phyloP scores from a whole-genome alignment of 805 yeast genomes.

The Brettanomyces sp. region DNA sequence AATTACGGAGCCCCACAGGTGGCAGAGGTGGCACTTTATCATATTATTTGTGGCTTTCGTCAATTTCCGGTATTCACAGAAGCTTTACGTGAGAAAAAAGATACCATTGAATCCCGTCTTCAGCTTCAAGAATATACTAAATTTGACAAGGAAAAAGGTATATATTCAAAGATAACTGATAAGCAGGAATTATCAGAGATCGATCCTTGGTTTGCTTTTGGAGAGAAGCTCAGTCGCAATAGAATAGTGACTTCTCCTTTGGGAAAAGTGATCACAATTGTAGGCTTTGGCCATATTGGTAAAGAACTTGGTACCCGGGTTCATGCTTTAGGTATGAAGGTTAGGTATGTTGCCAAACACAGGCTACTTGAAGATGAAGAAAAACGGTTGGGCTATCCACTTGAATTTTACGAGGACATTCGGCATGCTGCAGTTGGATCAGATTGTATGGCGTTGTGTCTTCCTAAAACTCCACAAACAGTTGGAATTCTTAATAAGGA shows the following conservation, averaged over 20 bases:
- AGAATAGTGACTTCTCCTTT: slow-evolving; percentile 38
- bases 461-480: slow-evolving; percentile 58
- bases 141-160: background rate
- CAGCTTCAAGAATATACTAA: background rate
- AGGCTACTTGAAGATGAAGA: slow-evolving; percentile 30
- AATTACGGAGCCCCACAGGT: slow-evolving; percentile 55
- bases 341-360: slow-evolving; percentile 52
- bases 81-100: slow-evolving; percentile 27
- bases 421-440: slow-evolving; percentile 24
- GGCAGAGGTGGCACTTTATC: slow-evolving; percentile 58
- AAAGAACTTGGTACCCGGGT: slow-evolving; percentile 50
- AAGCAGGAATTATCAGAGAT: background rate
- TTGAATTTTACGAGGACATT: slow-evolving; percentile 36
- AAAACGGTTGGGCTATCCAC: slow-evolving; percentile 33
- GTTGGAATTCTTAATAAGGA: slow-evolving; percentile 40
- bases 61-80: slow-evolving; percentile 40
- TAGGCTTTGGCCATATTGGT: slow-evolving; percentile 76
- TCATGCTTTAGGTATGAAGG: slow-evolving; percentile 50
- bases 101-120: slow-evolving; percentile 10
- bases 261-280: slow-evolving; percentile 50
- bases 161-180: background rate
- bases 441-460: slow-evolving; percentile 55
- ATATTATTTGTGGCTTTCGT: slow-evolving; percentile 53
- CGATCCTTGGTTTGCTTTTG: slow-evolving; percentile 27
- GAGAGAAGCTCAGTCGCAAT: slow-evolving; percentile 38